Base-by-base conservation (phyloP, 768 basidiomycete species). In the Lepiota brunneoincarnata region DNA sequence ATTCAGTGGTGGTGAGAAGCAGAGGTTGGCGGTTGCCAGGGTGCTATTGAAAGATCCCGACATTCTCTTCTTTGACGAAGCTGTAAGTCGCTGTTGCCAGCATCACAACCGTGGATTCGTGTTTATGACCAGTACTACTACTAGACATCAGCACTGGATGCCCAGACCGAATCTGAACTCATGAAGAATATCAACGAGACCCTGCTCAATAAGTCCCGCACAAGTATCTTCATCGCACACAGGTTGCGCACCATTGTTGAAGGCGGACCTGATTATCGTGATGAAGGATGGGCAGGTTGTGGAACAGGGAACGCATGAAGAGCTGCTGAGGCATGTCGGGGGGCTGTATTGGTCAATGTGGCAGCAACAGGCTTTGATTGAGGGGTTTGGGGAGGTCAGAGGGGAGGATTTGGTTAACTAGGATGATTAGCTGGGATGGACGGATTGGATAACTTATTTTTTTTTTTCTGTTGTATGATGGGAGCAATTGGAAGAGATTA, bases 1-100 rank as follows among this genome's bases (percentile, higher is more conserved):
- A 92, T 99, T 44, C n/a, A 95, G 92, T 35, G 97, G 97, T 0
- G 97, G 97, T 1, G 97, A 99, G 79, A 99, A 99, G 71, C 97
- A 99, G 75, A 72, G 97, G 47, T 70, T 99, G 61, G 97, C 97
- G 2, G 91, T 99, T 15, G 97, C 97, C 20, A 76, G 97, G 21
- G 86, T 95, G 31, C 70, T 99, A 62, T 70, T 98, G 45, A 98
- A 98, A 73, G 89, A 99, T 67, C 95, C 97, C 0, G 87, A 89
- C 11, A 98, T 98, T 61, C 64, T 98, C 62, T 98, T 98, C 75
- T 99, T 99, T 64, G 97, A 99, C 64, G 97, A 99, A 70, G 97
- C 97, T 37, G 94, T 94, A 61, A 64, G 91, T 76, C 36, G 15
- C 54, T 31, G n/a, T 59, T 36, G n/a, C 24, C n/a, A 58, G 51